Conservation (phyloP, 2,329 filamentous ascomycete genomes). For the Fusarium secorum region DNA sequence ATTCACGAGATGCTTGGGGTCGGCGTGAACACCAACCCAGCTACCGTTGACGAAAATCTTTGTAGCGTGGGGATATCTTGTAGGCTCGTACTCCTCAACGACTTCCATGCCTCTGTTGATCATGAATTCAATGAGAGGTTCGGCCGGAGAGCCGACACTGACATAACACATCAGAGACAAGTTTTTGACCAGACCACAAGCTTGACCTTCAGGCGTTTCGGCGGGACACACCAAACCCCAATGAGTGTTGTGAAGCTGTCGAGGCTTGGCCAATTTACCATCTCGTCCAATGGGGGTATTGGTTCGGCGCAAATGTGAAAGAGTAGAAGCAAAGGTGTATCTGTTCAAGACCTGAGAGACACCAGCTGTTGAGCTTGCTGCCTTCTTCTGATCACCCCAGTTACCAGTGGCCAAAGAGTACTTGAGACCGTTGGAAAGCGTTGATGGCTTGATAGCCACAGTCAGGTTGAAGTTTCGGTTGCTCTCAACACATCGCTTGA, state of each 20-base stretch:
- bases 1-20: slow-evolving; percentile 83
- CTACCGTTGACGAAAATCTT: slow-evolving; percentile 99
- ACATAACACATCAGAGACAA: slow-evolving; percentile 98
- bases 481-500: slow-evolving; percentile 90
- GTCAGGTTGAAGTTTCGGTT: slow-evolving; percentile 90
- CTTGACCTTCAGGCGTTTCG: slow-evolving; percentile 97
- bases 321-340: slow-evolving; percentile 95
- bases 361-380: slow-evolving; percentile 91
- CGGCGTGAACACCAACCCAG: slow-evolving; percentile 95
- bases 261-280: slow-evolving; percentile 96
- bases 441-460: slow-evolving; percentile 88
- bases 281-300: slow-evolving; percentile 97
- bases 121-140: slow-evolving; percentile 88
- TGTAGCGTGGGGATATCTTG: slow-evolving; percentile 87
- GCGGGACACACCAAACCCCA: slow-evolving; percentile 98
- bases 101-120: slow-evolving; percentile 95
- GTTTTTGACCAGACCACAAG: slow-evolving; percentile 97
- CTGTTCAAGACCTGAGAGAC: slow-evolving; percentile 98
- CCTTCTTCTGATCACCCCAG: slow-evolving; percentile 99
- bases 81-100: slow-evolving; percentile 90
- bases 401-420: slow-evolving; percentile 98
- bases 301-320: slow-evolving; percentile 95
- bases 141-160: slow-evolving; percentile 89
- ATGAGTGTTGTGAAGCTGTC: slow-evolving; percentile 93
- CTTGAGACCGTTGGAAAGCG: slow-evolving; percentile 91